Evolutionary conservation across 257 asterid genomes (phyloP), one percentile per base, ranked within the genome.

Genomic region (Capsicum chinense): DNA sequence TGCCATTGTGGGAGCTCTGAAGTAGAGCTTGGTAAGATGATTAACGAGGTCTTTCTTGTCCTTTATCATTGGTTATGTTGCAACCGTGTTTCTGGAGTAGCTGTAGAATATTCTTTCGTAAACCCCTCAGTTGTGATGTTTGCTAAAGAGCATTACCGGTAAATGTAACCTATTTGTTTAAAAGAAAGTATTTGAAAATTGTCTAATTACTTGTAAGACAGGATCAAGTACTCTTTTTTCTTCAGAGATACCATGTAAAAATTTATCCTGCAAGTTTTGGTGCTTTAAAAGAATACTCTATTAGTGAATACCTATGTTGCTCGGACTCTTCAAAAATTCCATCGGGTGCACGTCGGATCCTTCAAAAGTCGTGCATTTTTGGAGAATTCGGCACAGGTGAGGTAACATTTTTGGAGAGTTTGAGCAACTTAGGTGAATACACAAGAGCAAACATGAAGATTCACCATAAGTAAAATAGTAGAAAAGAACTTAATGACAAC

Each of bases 1-100:
- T 89, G 98, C 98, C 83, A 85, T 92, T 56, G 98, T 90, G 81
- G 99, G 98, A 89, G 90, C 88, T 68, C 87, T 95, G 90, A 95
- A 97, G 85, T 98, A 92, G 92, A 95, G 97, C 87, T 88, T 97
- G 98, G 99, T 97, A 90, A 86, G 88, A 89, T 64, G 37, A 68
- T 17, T 66, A 21, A 14, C 15, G 3, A 76, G 48, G 63, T 52
- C 21, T 76, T 52, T 1, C 26, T 76, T 54, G 21, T 0, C 21
- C 44, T 21, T 74, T 50, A 48, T 74, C 59, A 50, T 50, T 44
- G 44, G 62, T 74, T 12, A 74, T 21, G 62, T 1, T 74, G 80
- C 80, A 74, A 35, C 4, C 17, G 7, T 2, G 44, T 74, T 19
- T 50, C 60, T 73, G 19, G 60, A 73, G 80, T 19, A 19, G 21